Evolutionary conservation across 192 early-diverging fungal species (phyloP), one percentile per base, ranked within the genome.

Genomic region (Coemansia sp.): DNA sequence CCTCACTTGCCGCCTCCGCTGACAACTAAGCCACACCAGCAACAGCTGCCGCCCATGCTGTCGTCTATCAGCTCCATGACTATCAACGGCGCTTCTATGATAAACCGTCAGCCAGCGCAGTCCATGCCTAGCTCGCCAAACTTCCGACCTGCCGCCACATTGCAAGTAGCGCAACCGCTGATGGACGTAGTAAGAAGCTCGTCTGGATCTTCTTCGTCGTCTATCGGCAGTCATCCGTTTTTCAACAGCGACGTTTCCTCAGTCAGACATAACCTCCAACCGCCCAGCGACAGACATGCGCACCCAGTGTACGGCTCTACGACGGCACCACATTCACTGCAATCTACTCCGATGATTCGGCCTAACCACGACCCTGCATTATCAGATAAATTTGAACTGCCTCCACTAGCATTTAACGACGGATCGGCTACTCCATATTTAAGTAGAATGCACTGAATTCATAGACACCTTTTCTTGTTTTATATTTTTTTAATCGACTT

Each of bases 121-220:
- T 83, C 80, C 31, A 75, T 83, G 76, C 80, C 80, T 52, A 83
- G 55, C 67, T 83, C 80, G 52, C 80, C 80, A n/a, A 75, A 61
- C 46, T 64, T 72, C 15, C 34, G 41, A 5, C 33, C 63, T 16
- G 43, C 44, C 61, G 49, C 27, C 24, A 24, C 15, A 9, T 16
- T 42, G 31, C 18, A 42, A 55, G n/a, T 31, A 52, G 47, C 29
- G 22, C 33, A 52, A 5, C 29, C 47, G 8, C 51, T 24, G 7
- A 40, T 34, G 40, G 66, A n/a, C 36, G 22, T 54, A 57, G 36
- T 43, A 38, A 36, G 57, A 18, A 60, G 36, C 57, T 36, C 51
- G 22, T 12, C 63, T 6, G 66, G n/a, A 52, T 38, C 44, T 13
- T 43, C 29, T 10, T 20, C 43, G 49, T 60, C 57, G 57, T 33